These are phyloP conservation scores for Lentinula lateritia DNA, from an alignment of 768 basidiomycete genomes.

Conservation along the genomic window DNA sequence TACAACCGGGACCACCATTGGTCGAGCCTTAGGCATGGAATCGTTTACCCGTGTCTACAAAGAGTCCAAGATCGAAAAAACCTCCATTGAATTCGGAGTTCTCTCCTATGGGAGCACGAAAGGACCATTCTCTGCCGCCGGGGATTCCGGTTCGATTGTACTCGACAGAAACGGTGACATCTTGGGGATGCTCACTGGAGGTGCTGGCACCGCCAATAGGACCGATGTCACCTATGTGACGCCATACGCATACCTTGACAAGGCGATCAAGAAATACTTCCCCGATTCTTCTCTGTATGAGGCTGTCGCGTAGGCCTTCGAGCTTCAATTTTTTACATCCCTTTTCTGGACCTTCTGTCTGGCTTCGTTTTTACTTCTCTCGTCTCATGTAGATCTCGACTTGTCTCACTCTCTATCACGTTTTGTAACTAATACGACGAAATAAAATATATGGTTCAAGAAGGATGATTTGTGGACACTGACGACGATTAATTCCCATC, in stretches of 20 bases:
- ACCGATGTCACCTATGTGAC: conserved; percentile 30
- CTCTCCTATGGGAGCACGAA: conserved; percentile 18
- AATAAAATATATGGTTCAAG: too few relatives aligned
- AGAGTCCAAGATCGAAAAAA: conserved; percentile 4
- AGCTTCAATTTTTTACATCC: too few relatives aligned
- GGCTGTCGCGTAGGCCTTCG: too few relatives aligned
- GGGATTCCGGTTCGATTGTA: conserved; percentile 33
- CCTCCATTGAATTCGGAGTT: conserved; percentile 24
- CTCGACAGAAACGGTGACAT: conserved; percentile 25
- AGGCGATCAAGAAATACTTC: not conserved
- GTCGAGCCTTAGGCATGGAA: conserved; percentile 20
- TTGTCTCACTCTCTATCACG: too few relatives aligned
- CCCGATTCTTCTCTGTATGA: not conserved
- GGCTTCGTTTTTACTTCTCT: too few relatives aligned
- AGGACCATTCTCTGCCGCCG: conserved; percentile 23
- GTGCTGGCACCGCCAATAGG: conserved; percentile 19
- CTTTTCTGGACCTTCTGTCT: too few relatives aligned
- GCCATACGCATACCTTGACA: conserved; percentile 16
- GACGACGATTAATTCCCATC: conserved; percentile 18
- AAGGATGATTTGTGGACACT: too few relatives aligned
- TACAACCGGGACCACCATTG: conserved; percentile 25
- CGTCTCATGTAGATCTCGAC: too few relatives aligned
- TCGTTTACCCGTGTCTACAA: conserved; percentile 21
- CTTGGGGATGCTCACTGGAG: conserved; percentile 26
- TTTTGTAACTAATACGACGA: too few relatives aligned